These are phyloP conservation scores for Fusarium sp. DNA, from an alignment of 2,329 filamentous ascomycete genomes.

Conservation along the genomic window DNA sequence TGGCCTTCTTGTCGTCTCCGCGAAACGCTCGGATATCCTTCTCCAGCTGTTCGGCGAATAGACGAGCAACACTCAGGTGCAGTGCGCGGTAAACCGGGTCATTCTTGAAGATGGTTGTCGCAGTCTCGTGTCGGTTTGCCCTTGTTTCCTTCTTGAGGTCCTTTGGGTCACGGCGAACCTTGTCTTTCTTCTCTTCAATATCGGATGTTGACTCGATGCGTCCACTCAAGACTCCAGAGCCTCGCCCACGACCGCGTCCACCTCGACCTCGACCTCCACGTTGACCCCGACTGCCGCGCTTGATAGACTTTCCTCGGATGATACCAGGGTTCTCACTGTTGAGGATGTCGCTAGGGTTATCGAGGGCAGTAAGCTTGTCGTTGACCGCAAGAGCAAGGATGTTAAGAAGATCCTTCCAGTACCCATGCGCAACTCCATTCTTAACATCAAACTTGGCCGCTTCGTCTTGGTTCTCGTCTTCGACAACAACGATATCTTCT, in stretches of 20 bases:
- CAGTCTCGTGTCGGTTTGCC: slow-evolving; percentile 54
- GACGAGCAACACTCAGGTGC: slow-evolving; percentile 63
- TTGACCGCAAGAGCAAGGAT: slow-evolving; percentile 64
- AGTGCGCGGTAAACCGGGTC: slow-evolving; percentile 62
- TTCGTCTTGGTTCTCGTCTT: slow-evolving; percentile 52
- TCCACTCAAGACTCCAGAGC: not conserved
- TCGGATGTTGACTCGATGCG: not conserved
- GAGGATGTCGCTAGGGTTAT: slow-evolving; percentile 54
- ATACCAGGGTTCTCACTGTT: slow-evolving; percentile 51
- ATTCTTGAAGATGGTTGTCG: slow-evolving; percentile 54
- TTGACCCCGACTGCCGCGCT: slow-evolving; percentile 7
- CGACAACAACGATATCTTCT: slow-evolving; percentile 50
- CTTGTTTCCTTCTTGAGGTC: slow-evolving; percentile 48
- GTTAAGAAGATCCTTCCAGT: slow-evolving; percentile 72
- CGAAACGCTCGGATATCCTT: slow-evolving; percentile 57
- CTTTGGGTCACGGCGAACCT: slow-evolving; percentile 15
- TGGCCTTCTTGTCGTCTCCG: slow-evolving; percentile 52
- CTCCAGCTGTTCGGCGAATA: slow-evolving; percentile 67
- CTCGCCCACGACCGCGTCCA: not conserved
- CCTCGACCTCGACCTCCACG: not conserved
- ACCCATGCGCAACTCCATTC: slow-evolving; percentile 66
- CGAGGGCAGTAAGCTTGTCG: slow-evolving; percentile 56
- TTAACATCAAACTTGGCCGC: slow-evolving; percentile 54
- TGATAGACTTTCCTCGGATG: slow-evolving; percentile 35
- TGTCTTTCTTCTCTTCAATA: not conserved